Evolutionary conservation across 169 alveolate genomes (phyloP).

Genomic region (Plasmodium cynomolgi): DNA sequence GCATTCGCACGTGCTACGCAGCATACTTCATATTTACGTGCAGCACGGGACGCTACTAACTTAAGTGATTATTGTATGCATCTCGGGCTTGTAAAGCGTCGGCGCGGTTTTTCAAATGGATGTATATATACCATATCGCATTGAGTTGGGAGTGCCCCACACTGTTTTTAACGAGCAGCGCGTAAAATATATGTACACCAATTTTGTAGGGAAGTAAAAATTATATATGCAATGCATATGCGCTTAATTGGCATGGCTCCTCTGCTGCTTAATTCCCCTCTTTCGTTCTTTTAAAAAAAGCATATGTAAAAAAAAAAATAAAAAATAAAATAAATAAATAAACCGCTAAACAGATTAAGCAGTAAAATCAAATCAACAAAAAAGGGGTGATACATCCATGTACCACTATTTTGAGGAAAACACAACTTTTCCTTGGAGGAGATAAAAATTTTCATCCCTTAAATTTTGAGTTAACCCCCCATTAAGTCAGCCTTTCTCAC

Average conservation of each 20-base stretch:
- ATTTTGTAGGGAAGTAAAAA: not conserved
- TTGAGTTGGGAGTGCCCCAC: not conserved
- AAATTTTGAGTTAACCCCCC: not conserved
- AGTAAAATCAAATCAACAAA: not conserved
- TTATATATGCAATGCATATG: not conserved
- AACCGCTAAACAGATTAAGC: not conserved
- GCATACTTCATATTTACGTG: not conserved
- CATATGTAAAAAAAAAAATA: not conserved
- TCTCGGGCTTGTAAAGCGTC: not conserved
- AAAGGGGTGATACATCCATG: not conserved
- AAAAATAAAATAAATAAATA: not conserved
- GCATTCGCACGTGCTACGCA: not conserved
- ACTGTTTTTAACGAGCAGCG: not conserved
- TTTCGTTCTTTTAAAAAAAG: not conserved
- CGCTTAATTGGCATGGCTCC: not conserved
- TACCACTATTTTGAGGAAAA: not conserved
- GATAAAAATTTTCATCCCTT: not conserved
- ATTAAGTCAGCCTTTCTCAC: not conserved
- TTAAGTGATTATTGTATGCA: too few species aligned
- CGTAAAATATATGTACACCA: conserved; percentile 8
- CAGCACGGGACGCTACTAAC: not conserved
- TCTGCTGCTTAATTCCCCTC: not conserved
- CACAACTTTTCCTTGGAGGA: not conserved
- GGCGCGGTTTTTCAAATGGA: not conserved
- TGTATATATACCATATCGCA: not conserved